Conservation (phyloP, 2,329 filamentous ascomycete species). For the Elsinoe necatrix region DNA sequence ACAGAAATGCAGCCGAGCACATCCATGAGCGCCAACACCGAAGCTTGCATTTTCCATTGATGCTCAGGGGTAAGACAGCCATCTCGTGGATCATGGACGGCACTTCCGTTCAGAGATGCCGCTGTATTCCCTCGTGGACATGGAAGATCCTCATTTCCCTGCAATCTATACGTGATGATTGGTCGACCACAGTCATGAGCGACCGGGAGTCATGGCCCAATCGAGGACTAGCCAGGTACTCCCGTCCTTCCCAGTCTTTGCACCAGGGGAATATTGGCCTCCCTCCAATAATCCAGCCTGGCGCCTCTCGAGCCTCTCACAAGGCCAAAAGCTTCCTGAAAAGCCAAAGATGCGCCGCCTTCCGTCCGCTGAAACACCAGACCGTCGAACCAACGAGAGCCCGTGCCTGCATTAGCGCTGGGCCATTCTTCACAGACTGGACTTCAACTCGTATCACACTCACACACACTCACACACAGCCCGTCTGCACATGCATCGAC, state of each 20-base stretch:
- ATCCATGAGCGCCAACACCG: neutral
- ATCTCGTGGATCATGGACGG: neutral
- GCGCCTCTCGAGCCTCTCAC: neutral
- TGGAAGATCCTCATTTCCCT: slow-evolving; percentile 10
- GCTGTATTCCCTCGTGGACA: neutral
- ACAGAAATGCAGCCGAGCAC: neutral
- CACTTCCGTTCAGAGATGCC: neutral
- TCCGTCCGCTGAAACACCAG: neutral
- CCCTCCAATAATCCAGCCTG: too few species aligned
- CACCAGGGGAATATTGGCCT: too few species aligned
- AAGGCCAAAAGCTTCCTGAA: neutral
- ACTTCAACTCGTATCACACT: slow-evolving; percentile 8
- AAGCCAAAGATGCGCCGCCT: slow-evolving; percentile 10
- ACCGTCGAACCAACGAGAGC: neutral
- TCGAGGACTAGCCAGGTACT: slow-evolving; percentile 10
- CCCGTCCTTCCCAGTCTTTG: slow-evolving; percentile 7
- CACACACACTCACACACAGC: slow-evolving; percentile 10
- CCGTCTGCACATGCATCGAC: slow-evolving; percentile 1
- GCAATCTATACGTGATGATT: slow-evolving; percentile 7
- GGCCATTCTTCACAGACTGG: neutral
- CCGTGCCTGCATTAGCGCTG: slow-evolving; percentile 10
- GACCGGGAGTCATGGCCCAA: slow-evolving; percentile 13
- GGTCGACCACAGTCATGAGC: neutral
- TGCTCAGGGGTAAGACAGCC: neutral
- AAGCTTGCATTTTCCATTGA: slow-evolving; percentile 12